Percentiles rank a stretch among this genome's conserved stretches.
Evolutionary conservation across 148 eudicot species (phyloP).

Genomic region (Silene uniflora): DNA sequence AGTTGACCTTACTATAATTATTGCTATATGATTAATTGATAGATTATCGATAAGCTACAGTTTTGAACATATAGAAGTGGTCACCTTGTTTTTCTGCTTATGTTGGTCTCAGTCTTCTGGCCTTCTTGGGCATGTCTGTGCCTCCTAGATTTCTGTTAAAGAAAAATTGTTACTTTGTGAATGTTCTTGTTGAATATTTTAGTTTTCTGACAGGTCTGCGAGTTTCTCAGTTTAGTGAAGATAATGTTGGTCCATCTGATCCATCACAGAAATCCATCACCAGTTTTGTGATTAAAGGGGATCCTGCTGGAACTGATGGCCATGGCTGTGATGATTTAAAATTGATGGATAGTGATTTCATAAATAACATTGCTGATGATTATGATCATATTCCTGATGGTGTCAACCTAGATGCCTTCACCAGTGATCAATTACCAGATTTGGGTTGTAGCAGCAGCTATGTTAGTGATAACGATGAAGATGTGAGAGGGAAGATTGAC

Average conservation of each 20-base stretch:
- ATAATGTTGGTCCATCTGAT: slow-evolving; percentile 52
- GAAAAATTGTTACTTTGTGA: neutral
- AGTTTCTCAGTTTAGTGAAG: slow-evolving; percentile 80
- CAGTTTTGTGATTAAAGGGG: slow-evolving; percentile 50
- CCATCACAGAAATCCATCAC: slow-evolving; percentile 83
- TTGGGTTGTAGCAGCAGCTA: slow-evolving; percentile 20
- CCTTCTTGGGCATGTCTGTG: neutral
- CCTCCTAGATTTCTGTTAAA: neutral
- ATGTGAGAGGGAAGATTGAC: slow-evolving; percentile 5
- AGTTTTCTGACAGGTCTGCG: slow-evolving; percentile 62
- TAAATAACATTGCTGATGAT: slow-evolving; percentile 24
- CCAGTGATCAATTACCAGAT: slow-evolving; percentile 34
- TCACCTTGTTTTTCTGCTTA: neutral
- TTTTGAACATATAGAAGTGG: neutral
- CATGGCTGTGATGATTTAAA: slow-evolving; percentile 17
- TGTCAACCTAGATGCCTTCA: slow-evolving; percentile 27
- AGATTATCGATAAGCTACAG: neutral
- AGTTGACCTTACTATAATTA: neutral
- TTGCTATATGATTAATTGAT: neutral
- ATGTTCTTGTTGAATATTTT: neutral
- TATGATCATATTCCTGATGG: slow-evolving; percentile 25
- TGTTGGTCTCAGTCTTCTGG: no score
- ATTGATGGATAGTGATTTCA: slow-evolving; percentile 30
- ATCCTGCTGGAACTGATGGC: slow-evolving; percentile 31
- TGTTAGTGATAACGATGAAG: slow-evolving; percentile 16